Evolutionary conservation across 345 rosid genomes (phyloP).

Genomic region (Sonneratia caseolaris): DNA sequence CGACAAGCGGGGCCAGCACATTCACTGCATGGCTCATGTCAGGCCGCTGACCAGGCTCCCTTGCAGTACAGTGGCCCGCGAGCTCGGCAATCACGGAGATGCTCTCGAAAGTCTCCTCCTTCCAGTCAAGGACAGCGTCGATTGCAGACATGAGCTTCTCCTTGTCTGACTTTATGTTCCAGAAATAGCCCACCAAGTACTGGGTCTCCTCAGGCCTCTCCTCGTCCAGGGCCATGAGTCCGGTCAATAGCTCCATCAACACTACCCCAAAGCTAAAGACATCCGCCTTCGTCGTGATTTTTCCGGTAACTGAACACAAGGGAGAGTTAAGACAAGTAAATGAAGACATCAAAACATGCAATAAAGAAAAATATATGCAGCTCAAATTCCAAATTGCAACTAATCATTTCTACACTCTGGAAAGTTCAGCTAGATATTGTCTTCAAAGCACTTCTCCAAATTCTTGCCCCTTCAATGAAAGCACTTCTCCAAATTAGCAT

Average conservation of each 20-base stretch:
- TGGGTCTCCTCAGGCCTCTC: conserved; percentile 66
- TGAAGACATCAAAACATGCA: not conserved
- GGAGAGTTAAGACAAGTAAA: conserved; percentile 1
- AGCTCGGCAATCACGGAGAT: conserved; percentile 47
- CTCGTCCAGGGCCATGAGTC: conserved; percentile 60
- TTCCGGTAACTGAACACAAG: conserved; percentile 47
- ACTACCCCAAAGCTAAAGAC: conserved; percentile 79
- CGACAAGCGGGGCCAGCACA: conserved; percentile 55
- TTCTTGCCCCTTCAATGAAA: no score
- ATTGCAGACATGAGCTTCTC: conserved; percentile 50
- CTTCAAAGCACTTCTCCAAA: not conserved
- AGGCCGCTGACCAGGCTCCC: conserved; percentile 64
- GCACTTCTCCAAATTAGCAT: not conserved
- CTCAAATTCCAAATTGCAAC: not conserved
- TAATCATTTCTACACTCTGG: not conserved
- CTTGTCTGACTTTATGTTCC: conserved; percentile 48
- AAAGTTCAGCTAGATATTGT: not conserved
- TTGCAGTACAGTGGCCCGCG: conserved; percentile 72
- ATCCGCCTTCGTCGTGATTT: conserved; percentile 67
- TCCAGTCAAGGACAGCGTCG: conserved; percentile 41
- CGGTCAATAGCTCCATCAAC: conserved; percentile 63
- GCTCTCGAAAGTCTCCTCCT: conserved; percentile 48
- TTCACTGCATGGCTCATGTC: conserved; percentile 74
- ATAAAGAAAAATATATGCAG: not conserved
- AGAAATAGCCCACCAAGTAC: conserved; percentile 65